A percentile compares a stretch with the other conserved stretches of the same genome.
phyloP scores from a whole-genome alignment of 108 stramenopile genomes.

The Parmales sp. region DNA sequence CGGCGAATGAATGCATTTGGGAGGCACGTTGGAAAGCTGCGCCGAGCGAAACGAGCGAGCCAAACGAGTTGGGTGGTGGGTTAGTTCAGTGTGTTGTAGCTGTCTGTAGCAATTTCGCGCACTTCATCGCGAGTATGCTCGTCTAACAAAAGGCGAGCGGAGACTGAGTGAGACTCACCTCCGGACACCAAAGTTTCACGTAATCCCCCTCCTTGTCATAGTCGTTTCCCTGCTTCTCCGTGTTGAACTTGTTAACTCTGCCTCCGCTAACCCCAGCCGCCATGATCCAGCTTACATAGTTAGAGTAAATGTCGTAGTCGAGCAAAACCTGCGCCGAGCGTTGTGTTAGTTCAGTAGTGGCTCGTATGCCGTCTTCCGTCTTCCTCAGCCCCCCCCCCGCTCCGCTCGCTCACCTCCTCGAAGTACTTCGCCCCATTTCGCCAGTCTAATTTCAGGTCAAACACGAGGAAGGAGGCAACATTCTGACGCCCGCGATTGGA shows the following conservation, averaged over 20 bases:
- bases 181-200: constrained; percentile 88
- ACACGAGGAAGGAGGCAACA: constrained; percentile 80
- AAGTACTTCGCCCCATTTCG: constrained; percentile 85
- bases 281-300: constrained; percentile 85
- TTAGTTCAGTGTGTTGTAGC: no score
- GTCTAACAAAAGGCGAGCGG: no score
- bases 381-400: no score
- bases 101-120: no score
- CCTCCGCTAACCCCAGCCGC: constrained; percentile 6
- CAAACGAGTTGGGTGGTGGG: no score
- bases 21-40: no score
- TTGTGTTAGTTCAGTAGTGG: no score
- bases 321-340: no score
- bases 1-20: no score
- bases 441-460: constrained; percentile 93
- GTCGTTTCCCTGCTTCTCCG: constrained; percentile 86
- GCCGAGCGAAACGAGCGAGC: no score
- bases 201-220: constrained; percentile 91
- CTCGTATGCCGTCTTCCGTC: no score
- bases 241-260: constrained; percentile 78
- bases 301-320: constrained; percentile 88
- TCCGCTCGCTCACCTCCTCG: constrained; percentile 68
- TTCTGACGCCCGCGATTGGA: constrained; percentile 92
- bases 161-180: no score
- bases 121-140: constrained; percentile 15